Evolutionary conservation across 257 asterid species (phyloP), one percentile per base, ranked within the genome.

Genomic region (Lantana camara): DNA sequence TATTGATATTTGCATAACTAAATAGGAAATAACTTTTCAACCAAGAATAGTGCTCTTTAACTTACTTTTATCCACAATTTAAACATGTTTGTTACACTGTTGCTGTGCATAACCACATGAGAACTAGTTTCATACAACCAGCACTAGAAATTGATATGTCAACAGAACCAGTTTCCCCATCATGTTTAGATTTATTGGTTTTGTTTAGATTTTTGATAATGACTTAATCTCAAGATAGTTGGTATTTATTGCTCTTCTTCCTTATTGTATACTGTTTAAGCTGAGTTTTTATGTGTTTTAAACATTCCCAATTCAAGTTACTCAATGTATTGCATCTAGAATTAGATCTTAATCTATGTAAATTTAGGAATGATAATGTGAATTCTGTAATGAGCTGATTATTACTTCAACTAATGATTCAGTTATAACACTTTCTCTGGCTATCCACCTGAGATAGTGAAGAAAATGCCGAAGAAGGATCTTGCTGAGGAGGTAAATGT

Each of bases 401-500:
- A 19, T 57, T 61, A 40, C 64, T 63, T 32, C 69, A 53, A 16
- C 49, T 50, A 19, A 48, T 71, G 74, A 72, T 52, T 71, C 83
- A 94, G 99, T 61, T 90, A 94, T 69, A 83, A 88, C 80, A 94
- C 99, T 21, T 94, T 94, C 73, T 86, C 90, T 66, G 90, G 96
- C 64, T 90, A 84, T 79, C 95, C 99, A 60, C 99, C 98, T 64
- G 99, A 94, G 77, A 82, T 91, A 73, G 96, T 94, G 65, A 90
- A 86, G 87, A 94, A 94, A 81, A 76, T 94, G 98, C 99, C 99
- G 13, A 94, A 91, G 91, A 94, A 88, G 86, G 98, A 94, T 80
- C 99, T 94, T 63, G 86, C 96, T 3, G 99, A 94, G 79, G 99
- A 94, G 98, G 99, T 91, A 70, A 71, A 32, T 55, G 42, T 38